Percentiles rank a stretch among this genome's conserved stretches.
These are phyloP conservation scores for Globisporangium paroecandrum DNA, from an alignment of 352 stramenopile genomes.

Conservation along the genomic window DNA sequence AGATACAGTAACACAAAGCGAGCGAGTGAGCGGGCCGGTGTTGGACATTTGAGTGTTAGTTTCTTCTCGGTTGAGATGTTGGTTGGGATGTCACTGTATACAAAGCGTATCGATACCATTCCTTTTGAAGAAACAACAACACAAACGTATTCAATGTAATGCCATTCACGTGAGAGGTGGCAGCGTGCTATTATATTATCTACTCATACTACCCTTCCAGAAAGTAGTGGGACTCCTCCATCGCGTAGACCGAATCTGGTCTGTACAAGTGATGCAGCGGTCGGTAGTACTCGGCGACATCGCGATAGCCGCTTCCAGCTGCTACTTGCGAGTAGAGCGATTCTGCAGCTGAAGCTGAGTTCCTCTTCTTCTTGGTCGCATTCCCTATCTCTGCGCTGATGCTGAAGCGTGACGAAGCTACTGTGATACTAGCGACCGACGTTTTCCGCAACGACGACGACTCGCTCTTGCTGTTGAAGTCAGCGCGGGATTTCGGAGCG, in stretches of 20 bases:
- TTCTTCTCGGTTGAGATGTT: neutral
- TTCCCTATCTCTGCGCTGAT: too few species aligned
- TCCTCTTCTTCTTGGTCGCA: neutral
- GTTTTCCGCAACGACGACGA: slow-evolving; percentile 5
- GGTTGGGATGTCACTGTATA: neutral
- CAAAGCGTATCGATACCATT: too few species aligned
- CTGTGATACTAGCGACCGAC: slow-evolving; percentile 1
- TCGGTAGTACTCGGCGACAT: neutral
- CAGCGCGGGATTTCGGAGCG: neutral
- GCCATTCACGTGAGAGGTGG: too few species aligned
- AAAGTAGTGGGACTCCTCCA: slow-evolving; percentile 18
- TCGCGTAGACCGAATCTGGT: slow-evolving; percentile 2
- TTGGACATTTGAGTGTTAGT: neutral
- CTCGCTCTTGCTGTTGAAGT: slow-evolving; percentile 6
- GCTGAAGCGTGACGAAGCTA: neutral
- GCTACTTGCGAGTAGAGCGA: neutral
- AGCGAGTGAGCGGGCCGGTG: neutral
- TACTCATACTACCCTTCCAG: slow-evolving; percentile 5
- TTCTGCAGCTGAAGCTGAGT: neutral
- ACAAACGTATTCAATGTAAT: too few species aligned
- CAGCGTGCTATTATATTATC: neutral
- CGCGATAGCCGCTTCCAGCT: slow-evolving; percentile 7
- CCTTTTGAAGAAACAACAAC: too few species aligned
- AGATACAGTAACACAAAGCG: neutral
- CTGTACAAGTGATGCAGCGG: slow-evolving; percentile 12